A percentile compares a stretch with the other conserved stretches of the same genome.
Conservation (phyloP, 495 filamentous ascomycete species). For the Daldinia grandis region DNA sequence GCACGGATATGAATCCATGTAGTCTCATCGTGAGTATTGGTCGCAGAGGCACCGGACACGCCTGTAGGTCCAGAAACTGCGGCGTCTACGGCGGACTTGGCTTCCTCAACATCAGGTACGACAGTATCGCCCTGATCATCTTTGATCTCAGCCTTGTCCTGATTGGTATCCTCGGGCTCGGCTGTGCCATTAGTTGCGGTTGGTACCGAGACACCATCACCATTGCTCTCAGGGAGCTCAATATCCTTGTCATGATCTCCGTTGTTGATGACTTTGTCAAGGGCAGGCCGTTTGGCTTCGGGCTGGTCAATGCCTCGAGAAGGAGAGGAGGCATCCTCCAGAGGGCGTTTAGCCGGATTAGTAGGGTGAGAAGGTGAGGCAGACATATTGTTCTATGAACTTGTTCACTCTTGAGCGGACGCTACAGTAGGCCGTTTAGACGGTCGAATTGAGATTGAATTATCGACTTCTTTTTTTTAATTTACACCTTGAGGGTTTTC, state of each 20-base stretch:
- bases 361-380: conserved; percentile 61
- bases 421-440: conserved; percentile 43
- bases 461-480: conserved; percentile 58
- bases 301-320: conserved; percentile 90
- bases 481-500: conserved; percentile 84
- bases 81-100: conserved; percentile 57
- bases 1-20: conserved; percentile 96
- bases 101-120: conserved; percentile 72
- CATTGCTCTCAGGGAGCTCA: conserved; percentile 51
- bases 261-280: conserved; percentile 84
- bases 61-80: conserved; percentile 41
- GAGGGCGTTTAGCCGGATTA: conserved; percentile 83
- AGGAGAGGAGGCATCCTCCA: conserved; percentile 95
- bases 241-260: conserved; percentile 53
- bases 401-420: conserved; percentile 48
- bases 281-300: conserved; percentile 94
- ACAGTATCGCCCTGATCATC: conserved; percentile 71
- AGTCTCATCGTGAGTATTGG: conserved; percentile 77
- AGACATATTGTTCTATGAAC: conserved; percentile 59
- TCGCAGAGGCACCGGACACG: conserved; percentile 36
- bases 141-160: conserved; percentile 65
- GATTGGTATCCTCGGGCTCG: conserved; percentile 56
- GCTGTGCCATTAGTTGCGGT: conserved; percentile 57
- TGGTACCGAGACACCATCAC: conserved; percentile 44
- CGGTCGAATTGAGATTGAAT: conserved; percentile 57